Evolutionary conservation across 1,139 yeast species (phyloP).

Genomic region (Diutina sp.): DNA sequence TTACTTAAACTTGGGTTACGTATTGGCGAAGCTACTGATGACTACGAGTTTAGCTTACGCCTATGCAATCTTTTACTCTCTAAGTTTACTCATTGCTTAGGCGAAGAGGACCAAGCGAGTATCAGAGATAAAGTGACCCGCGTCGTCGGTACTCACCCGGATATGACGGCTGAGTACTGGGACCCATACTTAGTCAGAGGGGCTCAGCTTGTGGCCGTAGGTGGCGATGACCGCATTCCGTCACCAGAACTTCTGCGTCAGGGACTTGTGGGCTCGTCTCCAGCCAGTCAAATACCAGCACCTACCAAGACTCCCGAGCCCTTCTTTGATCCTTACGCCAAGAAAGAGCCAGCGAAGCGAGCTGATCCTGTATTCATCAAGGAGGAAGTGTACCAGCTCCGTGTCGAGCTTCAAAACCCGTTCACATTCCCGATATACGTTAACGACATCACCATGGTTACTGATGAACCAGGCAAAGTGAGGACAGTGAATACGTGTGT

Average conservation of each 20-base stretch:
- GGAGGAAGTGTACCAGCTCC: slow-evolving; percentile 42
- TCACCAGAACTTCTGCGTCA: neutral
- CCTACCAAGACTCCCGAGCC: slow-evolving; percentile 4
- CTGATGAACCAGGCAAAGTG: slow-evolving; percentile 10
- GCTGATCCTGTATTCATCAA: slow-evolving; percentile 28
- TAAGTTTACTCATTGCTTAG: slow-evolving; percentile 36
- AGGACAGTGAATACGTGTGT: neutral
- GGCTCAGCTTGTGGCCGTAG: slow-evolving; percentile 7
- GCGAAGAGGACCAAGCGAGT: slow-evolving; percentile 23
- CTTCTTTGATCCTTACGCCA: slow-evolving; percentile 23
- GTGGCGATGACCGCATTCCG: slow-evolving; percentile 19
- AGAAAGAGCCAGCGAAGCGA: slow-evolving; percentile 9
- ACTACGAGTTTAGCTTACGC: slow-evolving; percentile 30
- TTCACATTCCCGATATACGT: slow-evolving; percentile 64
- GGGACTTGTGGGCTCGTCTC: neutral
- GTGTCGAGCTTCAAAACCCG: slow-evolving; percentile 63
- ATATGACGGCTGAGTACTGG: slow-evolving; percentile 34
- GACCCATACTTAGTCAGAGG: slow-evolving; percentile 54
- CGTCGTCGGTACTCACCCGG: slow-evolving; percentile 8
- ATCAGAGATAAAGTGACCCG: slow-evolving; percentile 16
- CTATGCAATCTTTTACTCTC: slow-evolving; percentile 42
- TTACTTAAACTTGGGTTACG: slow-evolving; percentile 42
- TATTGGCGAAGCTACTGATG: slow-evolving; percentile 38
- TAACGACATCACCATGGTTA: slow-evolving; percentile 32
- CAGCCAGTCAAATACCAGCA: neutral